phyloP scores from a whole-genome alignment of 352 stramenopile genomes.

The Plasmopara halstedii region DNA sequence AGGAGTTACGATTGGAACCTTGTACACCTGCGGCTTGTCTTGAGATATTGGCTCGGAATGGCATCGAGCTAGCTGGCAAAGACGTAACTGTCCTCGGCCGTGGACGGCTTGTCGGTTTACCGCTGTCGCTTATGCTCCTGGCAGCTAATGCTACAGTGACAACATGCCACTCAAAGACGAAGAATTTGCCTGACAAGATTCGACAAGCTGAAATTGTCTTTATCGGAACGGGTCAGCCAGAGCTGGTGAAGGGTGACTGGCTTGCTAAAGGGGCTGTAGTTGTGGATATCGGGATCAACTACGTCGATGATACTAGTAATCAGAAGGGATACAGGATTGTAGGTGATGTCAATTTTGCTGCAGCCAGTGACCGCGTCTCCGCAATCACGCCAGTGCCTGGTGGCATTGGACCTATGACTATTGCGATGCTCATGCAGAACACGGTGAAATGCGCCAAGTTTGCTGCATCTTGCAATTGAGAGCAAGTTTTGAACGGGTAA shows the following conservation, averaged over 20 bases:
- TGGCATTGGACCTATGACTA: slow-evolving; percentile 98
- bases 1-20: slow-evolving; percentile 74
- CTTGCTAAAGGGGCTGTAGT: slow-evolving; percentile 96
- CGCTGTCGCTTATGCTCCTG: slow-evolving; percentile 93
- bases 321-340: slow-evolving; percentile 91
- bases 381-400: slow-evolving; percentile 96
- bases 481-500: too few relatives aligned
- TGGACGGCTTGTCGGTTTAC: slow-evolving; percentile 96
- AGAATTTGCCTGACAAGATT: slow-evolving; percentile 50
- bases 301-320: slow-evolving; percentile 77
- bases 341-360: slow-evolving; percentile 95
- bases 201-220: slow-evolving; percentile 94
- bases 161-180: slow-evolving; percentile 93
- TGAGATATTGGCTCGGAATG: slow-evolving; percentile 53
- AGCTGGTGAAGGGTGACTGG: slow-evolving; percentile 94
- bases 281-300: slow-evolving; percentile 99
- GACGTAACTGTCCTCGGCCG: slow-evolving; percentile 95
- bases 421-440: slow-evolving; percentile 91
- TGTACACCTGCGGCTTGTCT: slow-evolving; percentile 88
- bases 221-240: slow-evolving; percentile 89
- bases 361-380: slow-evolving; percentile 71
- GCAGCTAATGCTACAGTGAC: slow-evolving; percentile 95
- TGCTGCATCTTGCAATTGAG: slow-evolving; percentile 15
- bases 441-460: slow-evolving; percentile 54
- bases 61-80: slow-evolving; percentile 90